Evolutionary conservation across 768 basidiomycete species (phyloP).

Genomic region (Calvatia gigantea): DNA sequence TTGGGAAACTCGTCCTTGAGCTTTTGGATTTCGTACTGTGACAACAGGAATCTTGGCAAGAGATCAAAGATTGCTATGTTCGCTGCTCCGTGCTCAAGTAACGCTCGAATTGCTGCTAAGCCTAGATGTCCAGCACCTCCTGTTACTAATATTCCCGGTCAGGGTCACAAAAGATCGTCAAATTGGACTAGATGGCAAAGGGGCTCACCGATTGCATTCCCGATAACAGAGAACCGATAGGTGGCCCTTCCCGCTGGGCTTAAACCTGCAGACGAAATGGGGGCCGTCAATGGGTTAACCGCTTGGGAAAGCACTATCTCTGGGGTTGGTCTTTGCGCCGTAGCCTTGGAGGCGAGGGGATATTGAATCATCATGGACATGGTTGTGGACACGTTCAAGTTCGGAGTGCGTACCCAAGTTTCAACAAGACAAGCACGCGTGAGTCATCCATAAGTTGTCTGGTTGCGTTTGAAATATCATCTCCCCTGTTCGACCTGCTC

Average conservation of each 20-base stretch:
- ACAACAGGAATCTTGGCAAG: slow-evolving; percentile 20
- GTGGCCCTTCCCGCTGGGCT: slow-evolving; percentile 22
- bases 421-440: neutral
- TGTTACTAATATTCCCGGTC: slow-evolving; percentile 28
- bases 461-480: too few relatives aligned
- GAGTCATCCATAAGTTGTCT: slow-evolving; percentile 5
- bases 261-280: slow-evolving; percentile 10
- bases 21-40: slow-evolving; percentile 17
- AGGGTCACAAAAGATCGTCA: neutral
- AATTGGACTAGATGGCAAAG: neutral
- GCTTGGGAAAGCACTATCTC: slow-evolving; percentile 13
- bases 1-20: slow-evolving; percentile 27
- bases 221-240: slow-evolving; percentile 32
- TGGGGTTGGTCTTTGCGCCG: neutral
- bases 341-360: neutral
- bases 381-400: neutral
- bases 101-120: slow-evolving; percentile 31
- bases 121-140: slow-evolving; percentile 40
- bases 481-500: too few relatives aligned
- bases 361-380: neutral
- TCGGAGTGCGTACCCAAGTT: neutral
- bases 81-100: slow-evolving; percentile 42
- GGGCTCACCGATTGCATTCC: slow-evolving; percentile 37
- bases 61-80: slow-evolving; percentile 31
- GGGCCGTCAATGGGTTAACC: slow-evolving; percentile 17